Conservation (phyloP, 352 stramenopile genomes). For the Phytophthora agathidicida region DNA sequence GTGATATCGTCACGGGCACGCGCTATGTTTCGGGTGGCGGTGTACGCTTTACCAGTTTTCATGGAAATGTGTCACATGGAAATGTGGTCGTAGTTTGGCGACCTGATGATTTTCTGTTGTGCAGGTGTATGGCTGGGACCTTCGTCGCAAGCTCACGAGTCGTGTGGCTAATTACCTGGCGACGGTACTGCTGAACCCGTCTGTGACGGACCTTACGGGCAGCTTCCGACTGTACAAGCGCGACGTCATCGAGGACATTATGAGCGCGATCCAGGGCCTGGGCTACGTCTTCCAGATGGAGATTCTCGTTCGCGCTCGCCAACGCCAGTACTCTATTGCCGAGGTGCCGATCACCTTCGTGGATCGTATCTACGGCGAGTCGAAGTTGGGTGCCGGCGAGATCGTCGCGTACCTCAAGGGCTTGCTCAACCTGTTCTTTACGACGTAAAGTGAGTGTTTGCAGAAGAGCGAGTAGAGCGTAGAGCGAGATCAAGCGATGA, state of each 20-base stretch:
- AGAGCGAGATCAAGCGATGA: constrained; percentile 15
- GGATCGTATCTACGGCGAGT: constrained; percentile 98
- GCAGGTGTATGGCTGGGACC: constrained; percentile 96
- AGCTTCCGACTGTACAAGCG: constrained; percentile 98
- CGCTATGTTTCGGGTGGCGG: constrained; percentile 94
- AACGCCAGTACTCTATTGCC: constrained; percentile 91
- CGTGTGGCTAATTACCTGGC: constrained; percentile 98
- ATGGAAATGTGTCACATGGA: too few relatives aligned
- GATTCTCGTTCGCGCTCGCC: constrained; percentile 95
- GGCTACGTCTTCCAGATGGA: constrained; percentile 99
- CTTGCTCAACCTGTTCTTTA: constrained; percentile 96
- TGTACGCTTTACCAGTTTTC: constrained; percentile 53
- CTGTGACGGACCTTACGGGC: constrained; percentile 96
- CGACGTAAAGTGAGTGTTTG: constrained; percentile 71
- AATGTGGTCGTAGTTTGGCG: background rate
- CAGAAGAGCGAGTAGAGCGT: constrained; percentile 11
- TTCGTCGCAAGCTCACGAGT: constrained; percentile 96
- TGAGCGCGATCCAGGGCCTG: constrained; percentile 84
- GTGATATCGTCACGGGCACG: constrained; percentile 97
- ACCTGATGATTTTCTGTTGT: constrained; percentile 1
- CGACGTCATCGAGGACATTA: constrained; percentile 94
- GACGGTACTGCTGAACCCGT: constrained; percentile 95
- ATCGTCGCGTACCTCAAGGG: constrained; percentile 98
- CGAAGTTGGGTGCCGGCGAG: constrained; percentile 97
- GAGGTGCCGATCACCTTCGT: constrained; percentile 99